Percentiles rank a stretch among this genome's conserved stretches.
phyloP scores from a whole-genome alignment of 768 basidiomycete species.

The Clathrus columnatus region DNA sequence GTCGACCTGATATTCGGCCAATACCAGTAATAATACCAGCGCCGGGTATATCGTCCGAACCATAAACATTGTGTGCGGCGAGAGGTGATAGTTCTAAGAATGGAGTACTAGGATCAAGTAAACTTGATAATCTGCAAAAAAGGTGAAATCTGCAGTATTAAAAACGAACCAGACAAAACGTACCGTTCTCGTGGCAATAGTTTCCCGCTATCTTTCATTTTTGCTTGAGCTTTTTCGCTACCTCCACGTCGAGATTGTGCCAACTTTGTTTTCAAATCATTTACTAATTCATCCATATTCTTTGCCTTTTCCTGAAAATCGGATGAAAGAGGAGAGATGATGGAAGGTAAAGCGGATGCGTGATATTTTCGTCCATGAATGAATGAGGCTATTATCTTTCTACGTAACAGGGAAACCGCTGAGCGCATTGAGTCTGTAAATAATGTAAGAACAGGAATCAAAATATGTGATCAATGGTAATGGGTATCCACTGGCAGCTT shows the following conservation, averaged over 20 bases:
- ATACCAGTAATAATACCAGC: conserved; percentile 88
- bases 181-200: conserved; percentile 78
- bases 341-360: conserved; percentile 64
- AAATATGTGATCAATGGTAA: too few species aligned
- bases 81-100: conserved; percentile 84
- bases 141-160: neutral
- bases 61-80: conserved; percentile 84
- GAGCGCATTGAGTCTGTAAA: too few species aligned
- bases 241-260: conserved; percentile 60
- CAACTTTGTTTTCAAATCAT: conserved; percentile 52
- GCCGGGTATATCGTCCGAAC: conserved; percentile 64
- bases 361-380: conserved; percentile 39
- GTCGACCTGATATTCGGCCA: conserved; percentile 67
- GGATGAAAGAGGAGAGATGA: conserved; percentile 57
- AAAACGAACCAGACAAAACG: conserved; percentile 15
- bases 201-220: conserved; percentile 74
- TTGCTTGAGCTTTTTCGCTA: conserved; percentile 61
- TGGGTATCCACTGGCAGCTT: too few species aligned
- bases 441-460: too few species aligned
- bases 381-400: too few species aligned
- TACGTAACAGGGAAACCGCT: too few species aligned
- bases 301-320: conserved; percentile 62
- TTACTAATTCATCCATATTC: conserved; percentile 62
- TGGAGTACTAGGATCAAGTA: conserved; percentile 81
- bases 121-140: conserved; percentile 46